Conservation (phyloP, 2,329 filamentous ascomycete genomes). For the Stemphylium lycopersici region DNA sequence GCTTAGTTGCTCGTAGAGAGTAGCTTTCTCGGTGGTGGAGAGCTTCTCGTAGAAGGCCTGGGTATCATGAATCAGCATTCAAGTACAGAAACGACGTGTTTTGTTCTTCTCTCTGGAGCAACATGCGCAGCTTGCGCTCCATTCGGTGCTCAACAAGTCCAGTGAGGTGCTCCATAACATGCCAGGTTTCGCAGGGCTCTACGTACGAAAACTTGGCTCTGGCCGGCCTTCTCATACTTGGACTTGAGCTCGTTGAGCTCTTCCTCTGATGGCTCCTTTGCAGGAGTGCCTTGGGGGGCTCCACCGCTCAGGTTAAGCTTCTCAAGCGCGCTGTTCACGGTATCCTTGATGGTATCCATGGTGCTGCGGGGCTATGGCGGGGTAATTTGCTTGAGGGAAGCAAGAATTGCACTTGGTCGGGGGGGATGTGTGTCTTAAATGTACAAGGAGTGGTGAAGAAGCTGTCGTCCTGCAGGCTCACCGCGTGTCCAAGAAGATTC, state of each 20-base stretch:
- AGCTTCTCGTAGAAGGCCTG: constrained; percentile 81
- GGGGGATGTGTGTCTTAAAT: not conserved
- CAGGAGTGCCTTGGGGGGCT: constrained; percentile 42
- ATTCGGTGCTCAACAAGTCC: constrained; percentile 1
- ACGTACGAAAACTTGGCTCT: constrained; percentile 75
- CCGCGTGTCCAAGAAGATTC: constrained; percentile 11
- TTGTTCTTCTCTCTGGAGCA: not conserved
- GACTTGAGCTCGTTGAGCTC: constrained; percentile 71
- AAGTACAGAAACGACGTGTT: not conserved
- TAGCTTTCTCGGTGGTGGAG: constrained; percentile 71
- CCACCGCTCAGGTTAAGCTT: constrained; percentile 49
- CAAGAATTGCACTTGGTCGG: constrained; percentile 3
- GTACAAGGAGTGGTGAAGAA: not conserved
- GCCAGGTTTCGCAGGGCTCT: not conserved
- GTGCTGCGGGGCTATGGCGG: constrained; percentile 24
- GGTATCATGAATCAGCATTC: not conserved
- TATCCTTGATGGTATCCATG: constrained; percentile 52
- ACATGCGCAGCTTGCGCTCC: not conserved
- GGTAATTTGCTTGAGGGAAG: constrained; percentile 11
- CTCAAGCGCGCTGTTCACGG: constrained; percentile 51
- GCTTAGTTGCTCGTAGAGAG: constrained; percentile 80
- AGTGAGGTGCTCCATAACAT: constrained; percentile 2
- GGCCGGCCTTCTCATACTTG: constrained; percentile 75
- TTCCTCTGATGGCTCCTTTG: constrained; percentile 65
- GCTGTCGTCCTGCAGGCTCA: constrained; percentile 7